Base-by-base conservation (phyloP, 805 yeast genomes). In the Saturnispora quitensis region DNA sequence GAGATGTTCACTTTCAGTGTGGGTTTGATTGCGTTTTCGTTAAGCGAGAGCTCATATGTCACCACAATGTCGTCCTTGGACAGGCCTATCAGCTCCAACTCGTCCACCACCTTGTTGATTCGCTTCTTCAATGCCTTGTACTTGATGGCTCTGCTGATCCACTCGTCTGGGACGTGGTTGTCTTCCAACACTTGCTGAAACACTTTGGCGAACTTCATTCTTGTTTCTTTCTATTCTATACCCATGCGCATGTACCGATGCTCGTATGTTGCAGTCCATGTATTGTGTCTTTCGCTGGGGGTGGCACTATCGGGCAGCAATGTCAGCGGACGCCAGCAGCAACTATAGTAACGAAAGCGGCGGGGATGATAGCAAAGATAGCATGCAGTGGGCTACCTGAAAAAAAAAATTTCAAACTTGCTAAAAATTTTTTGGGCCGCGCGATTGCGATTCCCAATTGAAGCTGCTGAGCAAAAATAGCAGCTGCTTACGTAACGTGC, bases 141-240 rank as follows among this genome's bases (percentile, higher is more conserved):
- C 57, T 84, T 86, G 45, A 85, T 84, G 13, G 89, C 86, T 6
- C 78, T 75, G 28, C 72, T 75, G 0, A 77, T 68, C 93, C 93
- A 85, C 22, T 79, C 83, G 27, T 69, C 72, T 5, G 91, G 91
- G 15, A 84, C 71, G 2, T 75, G 73, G 47, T 81, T 84, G 50
- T 77, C 82, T 36, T 70, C 71, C 24, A 86, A 71, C 2, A 81
- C 76, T 58, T 82, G 79, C 60, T 85, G 84, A 52, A 82, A 76
- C 5, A 77, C 75, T 62, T 85, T 86, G 4, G 88, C 90, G 62
- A 86, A 85, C 73, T 85, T 86, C 91, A 86, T 86, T 20, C 5
- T 36, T 36, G 10, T 34, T n/a, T 33, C 44, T 27, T 27, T 38
- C 22, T 34, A 40, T 22, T 18, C 28, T 17, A 7, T 25, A 25